Percentiles rank a stretch among this genome's conserved stretches.
Conservation (phyloP, 352 stramenopile species). For the Globisporangium paddicum region DNA sequence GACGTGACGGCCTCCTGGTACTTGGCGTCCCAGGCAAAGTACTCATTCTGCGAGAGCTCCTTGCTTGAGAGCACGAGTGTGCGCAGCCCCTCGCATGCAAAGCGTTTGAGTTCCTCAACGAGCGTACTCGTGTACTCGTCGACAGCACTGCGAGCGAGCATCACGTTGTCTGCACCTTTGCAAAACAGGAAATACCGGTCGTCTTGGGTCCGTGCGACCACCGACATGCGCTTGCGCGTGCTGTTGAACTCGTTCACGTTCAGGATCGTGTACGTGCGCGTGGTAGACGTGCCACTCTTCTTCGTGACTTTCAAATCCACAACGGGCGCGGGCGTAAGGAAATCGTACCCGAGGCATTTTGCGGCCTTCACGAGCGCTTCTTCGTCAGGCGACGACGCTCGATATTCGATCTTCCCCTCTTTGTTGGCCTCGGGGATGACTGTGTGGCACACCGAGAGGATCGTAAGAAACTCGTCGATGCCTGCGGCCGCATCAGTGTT, state of each 20-base stretch:
- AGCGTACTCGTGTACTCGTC: slow-evolving; percentile 30
- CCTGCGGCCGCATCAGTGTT: slow-evolving; percentile 15
- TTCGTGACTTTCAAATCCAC: slow-evolving; percentile 46
- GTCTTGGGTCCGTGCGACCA: slow-evolving; percentile 78
- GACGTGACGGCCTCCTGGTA: slow-evolving; percentile 62
- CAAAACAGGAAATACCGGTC: slow-evolving; percentile 50
- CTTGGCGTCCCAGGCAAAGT: slow-evolving; percentile 51
- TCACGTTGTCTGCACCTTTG: slow-evolving; percentile 86
- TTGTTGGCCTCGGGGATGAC: slow-evolving; percentile 64
- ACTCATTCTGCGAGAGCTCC: slow-evolving; percentile 52
- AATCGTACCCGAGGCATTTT: slow-evolving; percentile 78
- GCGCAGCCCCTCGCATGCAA: slow-evolving; percentile 78
- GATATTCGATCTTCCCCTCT: slow-evolving; percentile 57
- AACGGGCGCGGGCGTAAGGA: slow-evolving; percentile 58
- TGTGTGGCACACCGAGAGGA: slow-evolving; percentile 72
- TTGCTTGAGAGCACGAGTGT: slow-evolving; percentile 75
- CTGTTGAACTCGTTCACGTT: slow-evolving; percentile 88
- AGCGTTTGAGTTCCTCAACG: slow-evolving; percentile 59
- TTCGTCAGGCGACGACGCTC: slow-evolving; percentile 91
- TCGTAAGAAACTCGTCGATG: slow-evolving; percentile 69
- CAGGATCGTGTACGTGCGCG: slow-evolving; percentile 55
- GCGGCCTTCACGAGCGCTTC: slow-evolving; percentile 90
- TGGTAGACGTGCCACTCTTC: slow-evolving; percentile 24
- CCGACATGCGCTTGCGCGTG: slow-evolving; percentile 97
- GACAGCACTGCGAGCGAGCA: slow-evolving; percentile 50